Evolutionary conservation across 2,329 filamentous ascomycete species (phyloP).

Genomic region (Stenocarpella maydis): DNA sequence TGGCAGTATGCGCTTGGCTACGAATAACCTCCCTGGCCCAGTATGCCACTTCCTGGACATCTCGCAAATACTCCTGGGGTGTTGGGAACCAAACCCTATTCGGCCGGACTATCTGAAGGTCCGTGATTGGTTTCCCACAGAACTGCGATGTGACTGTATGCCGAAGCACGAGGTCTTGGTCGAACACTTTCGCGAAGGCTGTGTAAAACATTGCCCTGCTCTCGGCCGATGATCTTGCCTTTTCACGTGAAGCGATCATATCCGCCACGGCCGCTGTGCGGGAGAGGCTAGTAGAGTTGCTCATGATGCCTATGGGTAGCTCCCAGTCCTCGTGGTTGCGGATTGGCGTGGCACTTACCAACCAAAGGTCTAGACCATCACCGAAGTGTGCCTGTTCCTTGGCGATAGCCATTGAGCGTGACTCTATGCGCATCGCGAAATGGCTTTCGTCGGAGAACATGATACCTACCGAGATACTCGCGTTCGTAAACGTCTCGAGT

Average conservation of each 20-base stretch:
- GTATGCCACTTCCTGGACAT: not conserved
- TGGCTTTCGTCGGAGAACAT: not conserved
- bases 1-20: not conserved
- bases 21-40: not conserved
- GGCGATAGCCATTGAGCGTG: not conserved
- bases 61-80: not conserved
- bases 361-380: not conserved
- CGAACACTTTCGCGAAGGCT: not conserved
- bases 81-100: not conserved
- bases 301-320: not conserved
- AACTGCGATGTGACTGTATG: not conserved
- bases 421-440: accelerated
- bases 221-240: not conserved
- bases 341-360: not conserved
- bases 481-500: not conserved
- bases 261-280: not conserved
- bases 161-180: not conserved
- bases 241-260: not conserved
- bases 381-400: not conserved
- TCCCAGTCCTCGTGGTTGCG: not conserved
- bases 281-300: not conserved
- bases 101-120: not conserved
- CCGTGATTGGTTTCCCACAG: not conserved
- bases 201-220: not conserved
- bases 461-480: accelerated